These are phyloP conservation scores for Talaromyces albobiverticillius DNA, from an alignment of 2,329 filamentous ascomycete genomes.

Conservation along the genomic window DNA sequence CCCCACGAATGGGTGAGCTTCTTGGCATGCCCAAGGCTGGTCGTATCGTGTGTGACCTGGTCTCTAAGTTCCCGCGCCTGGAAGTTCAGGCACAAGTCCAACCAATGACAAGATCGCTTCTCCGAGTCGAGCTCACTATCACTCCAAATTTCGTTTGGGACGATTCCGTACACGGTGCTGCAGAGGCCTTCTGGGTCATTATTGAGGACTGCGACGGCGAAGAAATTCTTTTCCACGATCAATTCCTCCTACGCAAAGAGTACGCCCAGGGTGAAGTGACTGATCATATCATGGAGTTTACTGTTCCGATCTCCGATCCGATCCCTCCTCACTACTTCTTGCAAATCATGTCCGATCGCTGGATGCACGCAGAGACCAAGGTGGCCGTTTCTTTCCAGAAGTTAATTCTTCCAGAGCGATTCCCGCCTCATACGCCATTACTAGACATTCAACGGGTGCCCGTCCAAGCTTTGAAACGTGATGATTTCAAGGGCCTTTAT, in stretches of 20 bases:
- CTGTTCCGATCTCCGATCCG: conserved; percentile 91
- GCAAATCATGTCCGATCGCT: conserved; percentile 87
- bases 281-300: conserved; percentile 94
- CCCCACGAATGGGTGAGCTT: conserved; percentile 92
- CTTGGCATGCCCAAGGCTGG: conserved; percentile 87
- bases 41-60: conserved; percentile 76
- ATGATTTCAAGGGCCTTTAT: conserved; percentile 79
- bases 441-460: conserved; percentile 89
- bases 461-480: conserved; percentile 79
- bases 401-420: conserved; percentile 88
- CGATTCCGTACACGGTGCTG: conserved; percentile 77
- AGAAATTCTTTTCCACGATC: conserved; percentile 90
- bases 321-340: conserved; percentile 99
- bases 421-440: conserved; percentile 88
- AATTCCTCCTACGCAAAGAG: conserved; percentile 85
- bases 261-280: conserved; percentile 83
- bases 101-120: conserved; percentile 89
- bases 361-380: conserved; percentile 97
- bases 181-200: conserved; percentile 94
- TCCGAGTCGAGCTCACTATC: conserved; percentile 85
- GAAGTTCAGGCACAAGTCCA: conserved; percentile 93
- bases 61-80: conserved; percentile 88
- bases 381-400: conserved; percentile 94
- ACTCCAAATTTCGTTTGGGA: conserved; percentile 97
- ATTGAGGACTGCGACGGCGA: conserved; percentile 98